These are phyloP conservation scores for Aspergillus panamensis DNA, from an alignment of 495 filamentous ascomycete genomes.

Conservation along the genomic window DNA sequence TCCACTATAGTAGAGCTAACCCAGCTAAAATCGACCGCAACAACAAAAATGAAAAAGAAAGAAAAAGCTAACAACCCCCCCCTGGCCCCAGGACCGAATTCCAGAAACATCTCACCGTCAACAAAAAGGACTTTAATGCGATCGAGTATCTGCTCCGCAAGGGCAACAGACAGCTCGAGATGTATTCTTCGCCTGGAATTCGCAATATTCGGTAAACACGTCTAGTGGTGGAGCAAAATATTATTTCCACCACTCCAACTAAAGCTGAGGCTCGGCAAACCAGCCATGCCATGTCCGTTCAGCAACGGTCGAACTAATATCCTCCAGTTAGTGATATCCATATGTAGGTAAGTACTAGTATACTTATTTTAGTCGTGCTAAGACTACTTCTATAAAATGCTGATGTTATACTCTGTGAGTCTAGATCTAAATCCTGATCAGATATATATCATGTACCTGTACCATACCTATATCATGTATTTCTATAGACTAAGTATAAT, in stretches of 20 bases:
- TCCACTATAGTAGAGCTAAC: background rate
- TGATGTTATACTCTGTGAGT: too few species aligned
- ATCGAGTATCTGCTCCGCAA: constrained; percentile 87
- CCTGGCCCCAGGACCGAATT: constrained; percentile 79
- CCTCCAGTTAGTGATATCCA: too few species aligned
- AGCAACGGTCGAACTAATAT: too few species aligned
- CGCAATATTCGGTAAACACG: constrained; percentile 60
- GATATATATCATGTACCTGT: too few species aligned
- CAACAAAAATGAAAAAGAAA: background rate
- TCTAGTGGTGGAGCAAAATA: background rate
- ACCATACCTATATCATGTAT: too few species aligned
- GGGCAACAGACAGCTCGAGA: constrained; percentile 79
- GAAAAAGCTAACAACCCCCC: background rate
- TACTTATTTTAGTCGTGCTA: too few species aligned
- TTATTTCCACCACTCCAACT: background rate
- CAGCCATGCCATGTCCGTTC: too few species aligned
- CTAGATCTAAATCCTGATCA: too few species aligned
- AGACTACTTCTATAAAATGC: too few species aligned
- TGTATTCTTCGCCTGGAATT: constrained; percentile 77
- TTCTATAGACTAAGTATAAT: too few species aligned
- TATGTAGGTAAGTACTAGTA: too few species aligned
- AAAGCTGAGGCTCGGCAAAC: too few species aligned
- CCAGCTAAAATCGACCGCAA: background rate
- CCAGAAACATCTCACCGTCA: constrained; percentile 60
- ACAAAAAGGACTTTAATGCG: constrained; percentile 83